Percentiles rank a stretch among this genome's conserved stretches.
Evolutionary conservation across 164 flowering plant genomes (phyloP).

Genomic region (Tetrastigma voinierianum): DNA sequence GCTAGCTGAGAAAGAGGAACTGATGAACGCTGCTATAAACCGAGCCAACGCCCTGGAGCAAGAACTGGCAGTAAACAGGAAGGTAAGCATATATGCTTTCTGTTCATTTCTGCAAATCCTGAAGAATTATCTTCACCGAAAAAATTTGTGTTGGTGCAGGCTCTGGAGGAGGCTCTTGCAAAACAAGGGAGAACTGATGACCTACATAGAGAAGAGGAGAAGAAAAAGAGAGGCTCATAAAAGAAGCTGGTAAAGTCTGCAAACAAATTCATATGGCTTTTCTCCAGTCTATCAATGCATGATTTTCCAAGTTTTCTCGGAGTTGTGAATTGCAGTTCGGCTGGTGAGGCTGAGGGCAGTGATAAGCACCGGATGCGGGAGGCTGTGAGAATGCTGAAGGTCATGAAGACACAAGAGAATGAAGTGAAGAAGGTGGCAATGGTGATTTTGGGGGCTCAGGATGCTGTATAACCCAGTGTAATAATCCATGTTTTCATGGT

Average conservation of each 20-base stretch:
- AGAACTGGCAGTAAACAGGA: slow-evolving; percentile 62
- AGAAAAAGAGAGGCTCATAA: slow-evolving; percentile 50
- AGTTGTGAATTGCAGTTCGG: slow-evolving; percentile 25
- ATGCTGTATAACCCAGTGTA: too few species aligned
- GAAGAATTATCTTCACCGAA: neutral
- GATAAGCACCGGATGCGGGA: too few species aligned
- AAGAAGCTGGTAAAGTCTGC: slow-evolving; percentile 40
- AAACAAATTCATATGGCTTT: neutral
- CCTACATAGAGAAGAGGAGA: slow-evolving; percentile 75
- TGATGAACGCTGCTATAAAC: slow-evolving; percentile 51
- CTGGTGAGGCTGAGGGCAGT: slow-evolving; percentile 17
- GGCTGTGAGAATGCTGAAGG: too few species aligned
- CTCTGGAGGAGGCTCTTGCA: slow-evolving; percentile 56
- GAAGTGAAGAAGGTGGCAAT: too few species aligned
- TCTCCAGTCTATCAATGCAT: neutral
- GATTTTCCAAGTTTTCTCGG: neutral
- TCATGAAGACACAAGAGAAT: too few species aligned
- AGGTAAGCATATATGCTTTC: slow-evolving; percentile 40
- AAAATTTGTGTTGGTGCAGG: slow-evolving; percentile 40
- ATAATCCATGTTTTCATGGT: slow-evolving; percentile 8
- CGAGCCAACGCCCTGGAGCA: slow-evolving; percentile 56
- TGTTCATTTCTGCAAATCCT: neutral
- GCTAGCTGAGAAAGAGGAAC: slow-evolving; percentile 72
- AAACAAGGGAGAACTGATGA: slow-evolving; percentile 60
- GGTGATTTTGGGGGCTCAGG: too few species aligned